Base-by-base conservation (phyloP, 495 filamentous ascomycete species). In the Saxispiralis lemnorum region DNA sequence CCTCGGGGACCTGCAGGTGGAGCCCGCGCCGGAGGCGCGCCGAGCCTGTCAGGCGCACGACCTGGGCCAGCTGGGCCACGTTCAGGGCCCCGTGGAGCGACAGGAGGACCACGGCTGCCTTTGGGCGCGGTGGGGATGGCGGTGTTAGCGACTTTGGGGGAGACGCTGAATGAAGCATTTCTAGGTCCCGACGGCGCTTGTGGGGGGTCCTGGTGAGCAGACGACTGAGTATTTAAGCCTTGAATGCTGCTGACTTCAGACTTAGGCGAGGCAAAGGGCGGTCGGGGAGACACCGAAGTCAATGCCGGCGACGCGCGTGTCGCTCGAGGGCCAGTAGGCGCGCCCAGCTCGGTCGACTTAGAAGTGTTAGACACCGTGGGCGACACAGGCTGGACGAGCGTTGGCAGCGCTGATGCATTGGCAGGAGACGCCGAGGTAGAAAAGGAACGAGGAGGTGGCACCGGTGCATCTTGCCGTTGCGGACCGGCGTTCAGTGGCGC, bases 91-190 rank as follows among this genome's bases (percentile, higher is more conserved):
- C 42, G 48, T 40, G 51, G 35, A 15, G 49, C 48, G 31, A 55
- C 47, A 2, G 49, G 38, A 28, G 53, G 53, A n/a, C 35, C 44
- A 41, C 62, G 47, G 21, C 52, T 58, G 9, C 51, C 60, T 47
- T 58, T 61, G 1, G 62, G 62, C 9, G 58, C 62, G 9, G 62
- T 65, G 3, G 62, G 60, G 10, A 65, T 56, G 30, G 47, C 7
- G 9, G 44, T 40, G 17, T n/a, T 56, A 1, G 45, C 40, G 20
- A 47, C 47, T 39, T 59, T 60, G 3, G 61, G 61, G 4, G 61
- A 63, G 2, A 57, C 55, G 36, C 47, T 60, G 18, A 51, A 49
- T 7, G 51, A 52, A 35, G 45, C 31, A 9, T 48, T 45, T 1
- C 57, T 32, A 9, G 58, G 53, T 1, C 60, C 56, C 6, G 43